Evolutionary conservation across 2,329 filamentous ascomycete species (phyloP), one percentile per base, ranked within the genome.

Genomic region (Paecilomyces variotii): DNA sequence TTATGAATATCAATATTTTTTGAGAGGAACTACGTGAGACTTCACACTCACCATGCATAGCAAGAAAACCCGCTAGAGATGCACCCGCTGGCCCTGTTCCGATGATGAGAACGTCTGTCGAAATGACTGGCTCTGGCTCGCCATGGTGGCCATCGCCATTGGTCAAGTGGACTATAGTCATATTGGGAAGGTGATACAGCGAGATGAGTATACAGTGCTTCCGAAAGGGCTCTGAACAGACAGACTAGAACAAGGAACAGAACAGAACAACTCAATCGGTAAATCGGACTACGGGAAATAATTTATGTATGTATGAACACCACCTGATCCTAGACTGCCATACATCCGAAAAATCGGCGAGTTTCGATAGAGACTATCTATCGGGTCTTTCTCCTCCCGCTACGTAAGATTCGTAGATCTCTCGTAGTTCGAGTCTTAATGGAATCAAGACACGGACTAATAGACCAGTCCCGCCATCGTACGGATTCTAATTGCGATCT

Each of bases 51-150:
- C 80, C 79, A 72, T 82, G 71, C 5, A 74, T 72, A 2, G 74
- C 71, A 1, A 84, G 74, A 58, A 84, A 84, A 61, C 79, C 82
- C 2, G 82, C 81, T 32, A 84, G 67, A 0, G 80, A 73, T 4
- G 80, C 81, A 1, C 82, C 82, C 0, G 82, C 80, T 4, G 82
- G 82, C 0, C 82, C 82, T 34, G 79, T 72, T 12, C 81, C 78
- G 25, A 82, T 68, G 56, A 82, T 79, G 49, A 84, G 68, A 50
- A 80, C 72, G 57, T 82, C 78, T 0, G 76, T 79, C n/a, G 49
- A 52, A 52, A 52, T 52, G 24, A 25, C 26, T 11, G 19, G 6
- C 4, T 12, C 11, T 25, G 49, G 4, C 26, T 25, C n/a, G 19
- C 26, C 19, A 27, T 25, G 26, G 3, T 52, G 49, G 26, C 49